Evolutionary conservation across 169 alveolate species (phyloP).

Genomic region (Perkinsus olseni): DNA sequence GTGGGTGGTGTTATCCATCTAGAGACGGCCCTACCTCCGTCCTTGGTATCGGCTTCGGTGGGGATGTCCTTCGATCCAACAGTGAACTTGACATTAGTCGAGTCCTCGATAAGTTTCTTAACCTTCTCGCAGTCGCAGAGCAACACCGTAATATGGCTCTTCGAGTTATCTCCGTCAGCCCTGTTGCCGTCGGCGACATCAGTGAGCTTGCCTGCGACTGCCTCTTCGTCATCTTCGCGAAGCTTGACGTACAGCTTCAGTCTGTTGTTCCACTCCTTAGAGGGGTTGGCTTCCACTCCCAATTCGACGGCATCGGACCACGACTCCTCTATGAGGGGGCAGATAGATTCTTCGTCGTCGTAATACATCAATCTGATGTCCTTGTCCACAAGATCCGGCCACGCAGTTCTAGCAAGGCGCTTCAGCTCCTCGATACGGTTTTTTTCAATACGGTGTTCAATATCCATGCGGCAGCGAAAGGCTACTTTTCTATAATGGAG

Average conservation of each 20-base stretch:
- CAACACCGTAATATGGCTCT: neutral
- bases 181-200: too few species aligned
- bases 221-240: too few species aligned
- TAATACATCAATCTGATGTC: neutral
- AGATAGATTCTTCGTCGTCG: neutral
- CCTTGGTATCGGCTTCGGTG: neutral
- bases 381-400: neutral
- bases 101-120: neutral
- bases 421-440: neutral
- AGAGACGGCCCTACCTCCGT: neutral
- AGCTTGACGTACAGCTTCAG: neutral
- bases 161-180: neutral
- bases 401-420: neutral
- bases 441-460: neutral
- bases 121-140: neutral
- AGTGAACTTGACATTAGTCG: neutral
- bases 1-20: neutral
- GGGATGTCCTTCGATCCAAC: neutral
- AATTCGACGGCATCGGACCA: neutral
- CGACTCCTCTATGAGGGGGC: neutral
- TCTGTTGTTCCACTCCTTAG: neutral
- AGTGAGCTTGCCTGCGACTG: too few species aligned
- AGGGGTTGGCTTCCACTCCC: neutral
- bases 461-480: neutral
- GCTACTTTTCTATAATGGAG: neutral